Evolutionary conservation across 768 basidiomycete genomes (phyloP), one percentile per base, ranked within the genome.

Genomic region (Chiua virens): DNA sequence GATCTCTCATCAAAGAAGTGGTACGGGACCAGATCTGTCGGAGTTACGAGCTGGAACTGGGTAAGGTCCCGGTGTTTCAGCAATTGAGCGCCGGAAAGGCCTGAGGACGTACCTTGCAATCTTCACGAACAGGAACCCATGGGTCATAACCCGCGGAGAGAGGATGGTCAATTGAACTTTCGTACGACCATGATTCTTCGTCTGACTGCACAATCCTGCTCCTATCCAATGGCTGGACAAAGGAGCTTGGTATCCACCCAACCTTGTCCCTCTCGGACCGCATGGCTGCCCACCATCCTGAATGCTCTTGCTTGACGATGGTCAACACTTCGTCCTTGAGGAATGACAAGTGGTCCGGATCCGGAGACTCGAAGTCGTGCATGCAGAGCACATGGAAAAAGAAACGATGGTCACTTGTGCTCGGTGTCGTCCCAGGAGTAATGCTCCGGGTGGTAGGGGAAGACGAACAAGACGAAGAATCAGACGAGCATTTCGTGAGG

Each of bases 201-300:
- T 77, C 78, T 23, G 76, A 79, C 57, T 79, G 79, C 53, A 71
- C 72, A 18, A 73, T 45, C 43, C 43, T 45, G 38, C 42, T 37
- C n/a, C 43, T 28, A 39, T 59, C 47, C 21, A 90, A 69, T 2
- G 76, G 73, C 44, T 71, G 73, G 6, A 92, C 86, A 65, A 81
- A 91, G 2, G 83, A 80, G 55, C 81, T 78, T 10, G 89, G 89
- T 52, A 91, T 82, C 89, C 89, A 91, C 41, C 89, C 87, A 28
- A 87, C 75, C 30, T 68, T 64, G 43, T 76, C 71, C 13, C 77
- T 78, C 34, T 74, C 74, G 11, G 69, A 68, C 21, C 81, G 74
- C 69, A 86, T 78, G 18, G 88, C 89, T 18, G 86, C 88, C 87
- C 88, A 91, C 89, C 88, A 91, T 10, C 89, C 89, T 2, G 83